Base-by-base conservation (phyloP, 192 early-diverging fungal species). In the Backusella macrospora region DNA sequence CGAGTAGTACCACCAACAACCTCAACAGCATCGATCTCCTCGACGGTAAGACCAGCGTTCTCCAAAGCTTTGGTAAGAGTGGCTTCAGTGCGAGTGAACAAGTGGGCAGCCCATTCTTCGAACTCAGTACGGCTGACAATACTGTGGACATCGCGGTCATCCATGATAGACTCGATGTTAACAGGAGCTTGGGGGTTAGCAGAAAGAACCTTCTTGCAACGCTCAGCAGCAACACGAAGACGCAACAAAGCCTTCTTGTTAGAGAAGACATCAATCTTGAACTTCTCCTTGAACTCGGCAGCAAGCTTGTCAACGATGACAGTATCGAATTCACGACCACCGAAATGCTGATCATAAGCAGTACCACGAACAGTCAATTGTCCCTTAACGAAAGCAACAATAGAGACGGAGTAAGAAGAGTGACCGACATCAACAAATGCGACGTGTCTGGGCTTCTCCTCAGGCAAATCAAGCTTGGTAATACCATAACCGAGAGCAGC, bases 401-500 rank as follows among this genome's bases (percentile, higher is more conserved):
- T 88, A 21, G 93, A 85, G 14, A 45, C 62, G 71, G 90, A 90
- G 87, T 89, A 92, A 65, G 89, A 86, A 62, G 95, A 94, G 88
- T 97, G 92, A 65, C 97, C 97, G 48, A 98, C 85, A 85, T 99
- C 96, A 48, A 96, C 93, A 83, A 99, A 94, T 65, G 92, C 92
- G 49, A 99, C 93, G 79, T 92, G 93, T 70, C 92, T 91, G 72
- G 96, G 90, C 79, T 84, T 87, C 68, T 96, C 95, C 86, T 99
- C 96, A 72, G 97, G 97, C 71, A 99, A 89, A 82, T 99, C 97
- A 43, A 87, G 88, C 88, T 96, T 97, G 80, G 97, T 99, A 84
- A 99, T 98, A 82, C 97, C 97, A 80, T 99, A 99, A 63, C 93
- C 97, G 72, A 99, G 91, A 38, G 97, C 96, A 62, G 91, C 85